Evolutionary conservation across 352 stramenopile species (phyloP).

Genomic region (Phytophthora pini): DNA sequence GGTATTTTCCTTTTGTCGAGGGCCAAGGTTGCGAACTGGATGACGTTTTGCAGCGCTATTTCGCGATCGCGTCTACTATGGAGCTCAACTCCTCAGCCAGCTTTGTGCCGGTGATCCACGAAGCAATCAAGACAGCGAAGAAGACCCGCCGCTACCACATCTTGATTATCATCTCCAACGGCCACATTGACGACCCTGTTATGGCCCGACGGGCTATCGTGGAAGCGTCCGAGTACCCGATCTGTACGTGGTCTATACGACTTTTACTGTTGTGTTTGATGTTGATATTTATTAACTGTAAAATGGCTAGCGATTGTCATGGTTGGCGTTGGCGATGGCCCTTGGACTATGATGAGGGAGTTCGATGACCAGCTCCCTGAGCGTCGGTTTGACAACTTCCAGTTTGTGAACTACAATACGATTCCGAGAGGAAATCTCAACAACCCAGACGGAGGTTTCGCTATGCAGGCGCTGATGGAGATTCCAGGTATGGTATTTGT

Average conservation of each 20-base stretch:
- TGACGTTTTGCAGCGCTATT: conserved; percentile 72
- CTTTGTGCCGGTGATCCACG: conserved; percentile 70
- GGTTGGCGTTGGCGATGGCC: conserved; percentile 78
- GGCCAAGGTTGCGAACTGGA: conserved; percentile 50
- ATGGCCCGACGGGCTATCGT: conserved; percentile 66
- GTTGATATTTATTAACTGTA: conserved; percentile 5
- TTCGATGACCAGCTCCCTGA: conserved; percentile 77
- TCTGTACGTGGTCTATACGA: conserved; percentile 54
- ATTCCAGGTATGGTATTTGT: conserved; percentile 55
- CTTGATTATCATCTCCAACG: conserved; percentile 83
- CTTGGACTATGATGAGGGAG: conserved; percentile 79
- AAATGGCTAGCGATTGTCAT: conserved; percentile 54
- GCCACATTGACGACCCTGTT: conserved; percentile 72
- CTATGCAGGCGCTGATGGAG: conserved; percentile 55
- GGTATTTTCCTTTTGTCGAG: conserved; percentile 64
- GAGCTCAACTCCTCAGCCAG: conserved; percentile 71
- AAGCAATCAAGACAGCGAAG: conserved; percentile 64
- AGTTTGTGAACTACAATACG: conserved; percentile 85
- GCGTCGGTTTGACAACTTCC: conserved; percentile 84
- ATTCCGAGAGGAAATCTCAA: conserved; percentile 45
- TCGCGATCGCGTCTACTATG: conserved; percentile 63
- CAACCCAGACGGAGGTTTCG: conserved; percentile 51
- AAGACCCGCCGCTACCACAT: conserved; percentile 72
- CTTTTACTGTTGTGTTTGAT: not conserved
- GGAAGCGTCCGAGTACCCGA: conserved; percentile 74